Conservation (phyloP, 2,329 filamentous ascomycete species). For the Aspergillus sp. region DNA sequence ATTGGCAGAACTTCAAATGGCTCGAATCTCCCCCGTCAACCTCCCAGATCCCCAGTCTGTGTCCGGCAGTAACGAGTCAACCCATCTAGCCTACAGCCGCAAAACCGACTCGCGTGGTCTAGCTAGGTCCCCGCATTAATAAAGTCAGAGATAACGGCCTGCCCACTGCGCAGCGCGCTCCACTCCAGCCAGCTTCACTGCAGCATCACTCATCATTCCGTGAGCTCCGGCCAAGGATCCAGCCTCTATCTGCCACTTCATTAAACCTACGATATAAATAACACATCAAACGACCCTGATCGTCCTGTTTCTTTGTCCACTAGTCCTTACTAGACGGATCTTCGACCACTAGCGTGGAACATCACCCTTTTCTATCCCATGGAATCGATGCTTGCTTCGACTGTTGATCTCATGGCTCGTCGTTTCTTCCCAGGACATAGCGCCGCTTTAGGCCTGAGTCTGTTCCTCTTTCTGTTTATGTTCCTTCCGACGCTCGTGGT, state of each 20-base stretch:
- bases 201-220: background rate
- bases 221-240: too few relatives aligned
- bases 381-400: conserved; percentile 18
- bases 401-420: conserved; percentile 31
- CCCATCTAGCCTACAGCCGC: background rate
- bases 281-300: background rate
- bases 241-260: background rate
- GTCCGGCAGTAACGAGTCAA: background rate
- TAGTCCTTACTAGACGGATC: background rate
- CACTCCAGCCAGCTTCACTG: conserved; percentile 5
- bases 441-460: conserved; percentile 32
- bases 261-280: background rate
- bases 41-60: background rate
- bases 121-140: background rate
- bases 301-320: background rate
- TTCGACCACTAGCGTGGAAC: background rate
- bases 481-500: conserved; percentile 37
- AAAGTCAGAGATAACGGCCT: too few relatives aligned
- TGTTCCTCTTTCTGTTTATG: conserved; percentile 38
- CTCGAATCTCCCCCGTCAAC: background rate
- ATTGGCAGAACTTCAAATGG: background rate
- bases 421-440: conserved; percentile 30
- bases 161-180: background rate
- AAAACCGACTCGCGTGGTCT: background rate
- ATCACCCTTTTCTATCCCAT: conserved; percentile 5